Evolutionary conservation across 768 basidiomycete species (phyloP), one percentile per base, ranked within the genome.

Genomic region (Phallus indusiatus): DNA sequence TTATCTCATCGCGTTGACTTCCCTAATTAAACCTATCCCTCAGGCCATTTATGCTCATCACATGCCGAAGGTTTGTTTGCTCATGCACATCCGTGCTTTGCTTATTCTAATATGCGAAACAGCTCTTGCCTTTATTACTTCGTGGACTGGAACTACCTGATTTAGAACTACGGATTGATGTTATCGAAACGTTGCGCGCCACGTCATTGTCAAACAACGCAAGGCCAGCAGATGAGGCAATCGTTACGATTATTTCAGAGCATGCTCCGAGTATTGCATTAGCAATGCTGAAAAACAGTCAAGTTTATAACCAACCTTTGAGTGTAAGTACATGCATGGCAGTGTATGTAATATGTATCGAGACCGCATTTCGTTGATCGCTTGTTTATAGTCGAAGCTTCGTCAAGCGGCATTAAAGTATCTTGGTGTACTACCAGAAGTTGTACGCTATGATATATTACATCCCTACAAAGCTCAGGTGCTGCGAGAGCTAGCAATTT

Each of bases 111-210:
- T 33, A 16, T 21, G 47, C 5, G 22, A 28, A n/a, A 20, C 65
- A 98, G 94, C 80, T 98, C 12, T 81, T 97, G 64, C 94, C 96
- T 0, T 77, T 97, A 14, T 76, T 99, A 5, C 73, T 99, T 47
- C 88, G 88, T 16, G 88, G 91, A 3, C 80, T 98, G 17, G 84
- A 89, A 47, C 73, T 96, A 4, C 81, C 85, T 3, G 85, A 92
- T 68, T 71, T 80, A 9, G 77, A 81, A 24, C 82, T 94, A 61
- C 84, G 91, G 21, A 77, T 80, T 16, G 85, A 87, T 71, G 85
- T 94, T 53, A 88, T 97, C 58, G 82, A 88, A 55, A 87, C 85
- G 9, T 77, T 98, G 37, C 77, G 83, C 9, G 78, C 83, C 1
- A 82, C 90, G 6, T 82, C 89, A 8, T 80, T 82, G 47, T 76